A percentile compares a stretch with the other conserved stretches of the same genome.
Conservation (phyloP, 805 yeast species). For the Candida sonorensis region DNA sequence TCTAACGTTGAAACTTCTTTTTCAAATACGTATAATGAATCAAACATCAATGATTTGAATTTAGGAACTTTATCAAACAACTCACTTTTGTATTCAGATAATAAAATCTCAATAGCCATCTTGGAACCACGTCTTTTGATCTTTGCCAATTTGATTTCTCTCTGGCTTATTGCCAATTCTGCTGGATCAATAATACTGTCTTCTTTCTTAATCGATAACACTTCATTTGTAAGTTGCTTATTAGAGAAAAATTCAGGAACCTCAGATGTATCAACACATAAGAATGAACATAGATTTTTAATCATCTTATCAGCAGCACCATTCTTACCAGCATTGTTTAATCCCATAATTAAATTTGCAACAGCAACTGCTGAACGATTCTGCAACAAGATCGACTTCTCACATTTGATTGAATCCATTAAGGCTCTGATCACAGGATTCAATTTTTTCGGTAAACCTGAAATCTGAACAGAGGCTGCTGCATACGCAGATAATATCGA, state of each 20-base stretch:
- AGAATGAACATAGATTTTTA: conserved; percentile 83
- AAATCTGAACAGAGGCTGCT: conserved; percentile 57
- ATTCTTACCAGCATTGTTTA: conserved; percentile 50
- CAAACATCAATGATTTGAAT: conserved; percentile 56
- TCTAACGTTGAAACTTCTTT: conserved; percentile 21
- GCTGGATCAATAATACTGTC: conserved; percentile 58
- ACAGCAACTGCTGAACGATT: conserved; percentile 63
- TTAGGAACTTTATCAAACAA: conserved; percentile 62
- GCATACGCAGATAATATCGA: conserved; percentile 73
- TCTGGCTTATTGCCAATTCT: conserved; percentile 52
- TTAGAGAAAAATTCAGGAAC: conserved; percentile 86
- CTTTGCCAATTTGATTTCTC: conserved; percentile 64
- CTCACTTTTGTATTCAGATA: conserved; percentile 43
- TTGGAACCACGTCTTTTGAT: conserved; percentile 83
- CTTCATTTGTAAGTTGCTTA: conserved; percentile 41
- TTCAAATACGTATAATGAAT: conserved; percentile 40
- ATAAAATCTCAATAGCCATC: conserved; percentile 54
- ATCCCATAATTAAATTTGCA: conserved; percentile 52
- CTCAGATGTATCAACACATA: conserved; percentile 93
- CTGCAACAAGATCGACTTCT: conserved; percentile 62
- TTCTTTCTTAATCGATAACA: conserved; percentile 74
- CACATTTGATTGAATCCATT: conserved; percentile 88
- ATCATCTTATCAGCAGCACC: conserved; percentile 83
- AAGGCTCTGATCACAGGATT: conserved; percentile 83
- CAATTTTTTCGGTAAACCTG: conserved; percentile 75